A percentile compares a stretch with the other conserved stretches of the same genome.
Evolutionary conservation across 805 yeast genomes (phyloP).

Genomic region (Candida tibetensis): DNA sequence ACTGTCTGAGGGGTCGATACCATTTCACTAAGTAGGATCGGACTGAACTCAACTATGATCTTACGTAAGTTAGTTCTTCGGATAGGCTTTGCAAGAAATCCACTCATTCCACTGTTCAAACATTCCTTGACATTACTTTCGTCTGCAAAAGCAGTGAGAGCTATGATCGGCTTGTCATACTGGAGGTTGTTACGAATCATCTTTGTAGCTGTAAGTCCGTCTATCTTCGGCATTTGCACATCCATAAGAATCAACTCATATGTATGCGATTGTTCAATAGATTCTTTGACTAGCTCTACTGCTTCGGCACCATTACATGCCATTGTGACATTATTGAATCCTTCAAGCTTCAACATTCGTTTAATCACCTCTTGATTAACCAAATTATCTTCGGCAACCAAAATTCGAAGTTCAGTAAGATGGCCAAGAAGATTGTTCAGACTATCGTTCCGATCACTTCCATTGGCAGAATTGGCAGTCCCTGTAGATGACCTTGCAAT

Average conservation of each 20-base stretch:
- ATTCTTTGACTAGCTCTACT: conserved; percentile 56
- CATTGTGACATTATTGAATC: conserved; percentile 63
- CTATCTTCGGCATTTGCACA: conserved; percentile 94
- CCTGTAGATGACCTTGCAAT: conserved; percentile 50
- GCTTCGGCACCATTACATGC: conserved; percentile 95
- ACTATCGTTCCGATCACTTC: conserved; percentile 12
- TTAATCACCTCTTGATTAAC: conserved; percentile 94
- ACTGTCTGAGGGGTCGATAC: conserved; percentile 34
- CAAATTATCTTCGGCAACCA: conserved; percentile 91
- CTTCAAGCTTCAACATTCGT: conserved; percentile 85
- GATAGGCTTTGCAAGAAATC: conserved; percentile 86
- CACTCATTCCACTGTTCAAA: conserved; percentile 86
- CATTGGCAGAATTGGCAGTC: conserved; percentile 41
- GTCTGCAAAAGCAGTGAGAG: conserved; percentile 94
- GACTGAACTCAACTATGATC: conserved; percentile 49
- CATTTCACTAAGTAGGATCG: conserved; percentile 29
- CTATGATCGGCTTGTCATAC: conserved; percentile 77
- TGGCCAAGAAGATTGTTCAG: conserved; percentile 22
- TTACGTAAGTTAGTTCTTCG: conserved; percentile 65
- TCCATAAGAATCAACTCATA: conserved; percentile 91
- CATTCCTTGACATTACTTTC: conserved; percentile 86
- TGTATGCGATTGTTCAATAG: conserved; percentile 36
- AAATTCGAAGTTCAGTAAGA: conserved; percentile 44
- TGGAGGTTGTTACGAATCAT: conserved; percentile 62
- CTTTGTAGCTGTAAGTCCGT: conserved; percentile 82